phyloP scores from a whole-genome alignment of 495 filamentous ascomycete genomes.

The Annulohypoxylon stygium region DNA sequence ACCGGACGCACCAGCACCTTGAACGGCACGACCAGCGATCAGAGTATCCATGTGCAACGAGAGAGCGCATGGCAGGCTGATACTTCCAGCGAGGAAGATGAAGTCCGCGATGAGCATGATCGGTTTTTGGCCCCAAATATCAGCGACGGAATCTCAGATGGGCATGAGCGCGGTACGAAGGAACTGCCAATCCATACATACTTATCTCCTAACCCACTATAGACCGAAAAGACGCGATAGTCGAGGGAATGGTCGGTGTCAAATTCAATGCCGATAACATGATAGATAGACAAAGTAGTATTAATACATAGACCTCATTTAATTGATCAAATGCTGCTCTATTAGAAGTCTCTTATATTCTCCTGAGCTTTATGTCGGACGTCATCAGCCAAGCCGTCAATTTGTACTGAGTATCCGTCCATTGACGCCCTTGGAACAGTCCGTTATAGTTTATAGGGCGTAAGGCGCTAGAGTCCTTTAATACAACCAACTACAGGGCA shows the following conservation, averaged over 20 bases:
- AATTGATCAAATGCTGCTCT: no score
- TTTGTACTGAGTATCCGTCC: no score
- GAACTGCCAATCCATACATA: constrained; percentile 85
- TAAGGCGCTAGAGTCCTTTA: no score
- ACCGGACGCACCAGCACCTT: constrained; percentile 71
- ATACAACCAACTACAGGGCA: no score
- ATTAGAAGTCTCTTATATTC: no score
- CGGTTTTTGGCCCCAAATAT: constrained; percentile 88
- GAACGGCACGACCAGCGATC: constrained; percentile 79
- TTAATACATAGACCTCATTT: no score
- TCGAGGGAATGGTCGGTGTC: constrained; percentile 65
- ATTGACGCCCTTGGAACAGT: no score
- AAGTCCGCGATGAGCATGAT: constrained; percentile 79
- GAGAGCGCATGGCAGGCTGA: constrained; percentile 76
- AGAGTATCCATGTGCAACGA: constrained; percentile 78
- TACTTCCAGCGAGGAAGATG: constrained; percentile 76
- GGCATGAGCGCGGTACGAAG: constrained; percentile 71
- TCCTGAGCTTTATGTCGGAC: no score
- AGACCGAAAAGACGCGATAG: constrained; percentile 71
- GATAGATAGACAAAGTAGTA: not conserved
- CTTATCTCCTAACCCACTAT: constrained; percentile 59
- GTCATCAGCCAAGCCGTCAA: no score
- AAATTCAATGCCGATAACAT: constrained; percentile 9
- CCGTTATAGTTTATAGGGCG: no score
- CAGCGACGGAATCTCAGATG: constrained; percentile 85